These are phyloP conservation scores for Trypanosoma scelopori DNA, from an alignment of 208 protist species.

Conservation along the genomic window DNA sequence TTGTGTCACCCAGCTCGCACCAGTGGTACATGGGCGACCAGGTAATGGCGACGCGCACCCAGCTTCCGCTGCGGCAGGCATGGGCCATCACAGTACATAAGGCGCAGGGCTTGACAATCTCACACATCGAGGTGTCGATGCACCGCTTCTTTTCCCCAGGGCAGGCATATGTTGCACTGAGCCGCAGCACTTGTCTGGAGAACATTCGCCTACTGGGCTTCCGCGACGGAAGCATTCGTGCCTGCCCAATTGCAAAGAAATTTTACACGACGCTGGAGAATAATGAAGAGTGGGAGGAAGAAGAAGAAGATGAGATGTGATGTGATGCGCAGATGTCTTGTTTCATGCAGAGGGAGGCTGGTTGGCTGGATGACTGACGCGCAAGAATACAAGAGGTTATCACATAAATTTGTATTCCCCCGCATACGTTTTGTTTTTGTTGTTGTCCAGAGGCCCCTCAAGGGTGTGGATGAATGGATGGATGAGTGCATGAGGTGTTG, in stretches of 20 bases:
- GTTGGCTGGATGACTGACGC: too few species aligned
- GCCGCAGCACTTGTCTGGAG: slow-evolving; percentile 52
- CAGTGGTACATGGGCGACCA: slow-evolving; percentile 41
- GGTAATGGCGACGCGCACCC: slow-evolving; percentile 45
- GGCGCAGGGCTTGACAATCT: slow-evolving; percentile 88
- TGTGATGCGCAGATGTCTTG: neutral
- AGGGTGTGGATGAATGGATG: neutral
- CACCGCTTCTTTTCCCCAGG: slow-evolving; percentile 47
- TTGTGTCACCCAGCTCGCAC: slow-evolving; percentile 43
- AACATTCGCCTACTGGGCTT: slow-evolving; percentile 50
- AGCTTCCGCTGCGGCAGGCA: slow-evolving; percentile 90
- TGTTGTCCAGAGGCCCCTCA: neutral
- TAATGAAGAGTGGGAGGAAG: neutral
- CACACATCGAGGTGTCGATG: slow-evolving; percentile 61
- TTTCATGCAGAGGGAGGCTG: too few species aligned
- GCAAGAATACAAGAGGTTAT: too few species aligned
- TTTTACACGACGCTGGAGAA: slow-evolving; percentile 47
- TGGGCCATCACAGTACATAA: slow-evolving; percentile 97
- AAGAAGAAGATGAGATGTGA: too few species aligned
- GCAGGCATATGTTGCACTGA: slow-evolving; percentile 84
- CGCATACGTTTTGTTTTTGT: too few species aligned
- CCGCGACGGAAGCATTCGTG: slow-evolving; percentile 28
- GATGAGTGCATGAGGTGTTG: too few species aligned
- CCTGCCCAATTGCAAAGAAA: slow-evolving; percentile 44
- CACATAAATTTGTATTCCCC: too few species aligned